A percentile compares a stretch with the other conserved stretches of the same genome.
Evolutionary conservation across 441 rosid species (phyloP).

Genomic region (Syzygium malaccense): DNA sequence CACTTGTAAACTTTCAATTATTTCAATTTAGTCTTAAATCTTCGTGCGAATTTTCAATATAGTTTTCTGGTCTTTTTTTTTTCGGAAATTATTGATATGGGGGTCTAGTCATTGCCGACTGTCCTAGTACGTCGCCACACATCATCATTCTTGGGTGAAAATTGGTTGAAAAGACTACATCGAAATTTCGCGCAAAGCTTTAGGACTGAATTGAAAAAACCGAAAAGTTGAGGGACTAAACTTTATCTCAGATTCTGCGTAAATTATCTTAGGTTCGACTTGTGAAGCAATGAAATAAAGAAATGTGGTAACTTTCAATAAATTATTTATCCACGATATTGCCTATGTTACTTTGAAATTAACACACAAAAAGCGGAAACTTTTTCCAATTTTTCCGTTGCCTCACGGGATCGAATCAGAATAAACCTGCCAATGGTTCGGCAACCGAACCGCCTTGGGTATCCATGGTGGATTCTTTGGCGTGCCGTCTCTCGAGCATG

Average conservation of each 20-base stretch:
- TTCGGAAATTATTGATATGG: not conserved
- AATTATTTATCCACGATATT: too few relatives aligned
- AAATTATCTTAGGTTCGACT: not conserved
- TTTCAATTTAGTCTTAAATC: too few relatives aligned
- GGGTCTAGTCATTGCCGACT: accelerated
- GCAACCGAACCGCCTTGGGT: not conserved
- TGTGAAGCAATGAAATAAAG: not conserved
- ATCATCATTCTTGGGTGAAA: too few relatives aligned
- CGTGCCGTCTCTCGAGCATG: not conserved
- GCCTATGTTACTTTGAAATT: not conserved
- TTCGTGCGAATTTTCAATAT: too few relatives aligned
- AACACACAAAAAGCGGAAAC: not conserved
- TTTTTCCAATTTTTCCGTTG: not conserved
- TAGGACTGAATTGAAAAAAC: not conserved
- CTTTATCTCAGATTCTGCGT: not conserved
- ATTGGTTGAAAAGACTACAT: accelerated
- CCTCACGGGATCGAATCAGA: not conserved
- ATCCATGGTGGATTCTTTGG: not conserved
- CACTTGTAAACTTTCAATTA: accelerated
- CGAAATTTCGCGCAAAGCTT: not conserved
- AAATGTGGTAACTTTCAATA: not conserved
- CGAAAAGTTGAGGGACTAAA: not conserved
- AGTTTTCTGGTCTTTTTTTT: too few relatives aligned
- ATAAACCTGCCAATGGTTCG: not conserved
- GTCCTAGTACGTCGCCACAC: too few relatives aligned